Evolutionary conservation across 169 alveolate genomes (phyloP).

Genomic region (Plasmodium cynomolgi): DNA sequence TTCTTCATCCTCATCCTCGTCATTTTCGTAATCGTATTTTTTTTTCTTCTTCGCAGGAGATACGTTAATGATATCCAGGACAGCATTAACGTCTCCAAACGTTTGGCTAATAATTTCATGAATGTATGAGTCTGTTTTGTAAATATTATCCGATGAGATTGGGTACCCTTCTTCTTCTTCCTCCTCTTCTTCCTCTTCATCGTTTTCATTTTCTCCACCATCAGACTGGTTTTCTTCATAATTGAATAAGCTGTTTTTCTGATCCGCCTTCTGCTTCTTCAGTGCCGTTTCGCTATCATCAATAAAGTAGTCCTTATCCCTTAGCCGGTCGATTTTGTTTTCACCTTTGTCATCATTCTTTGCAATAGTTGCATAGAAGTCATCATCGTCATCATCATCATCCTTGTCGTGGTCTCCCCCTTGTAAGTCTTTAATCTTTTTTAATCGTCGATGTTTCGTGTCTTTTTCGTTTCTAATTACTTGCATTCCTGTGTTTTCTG

Average conservation of each 20-base stretch:
- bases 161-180: slow-evolving; percentile 33
- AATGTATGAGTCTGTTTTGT: slow-evolving; percentile 39
- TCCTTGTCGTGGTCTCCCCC: slow-evolving; percentile 77
- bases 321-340: slow-evolving; percentile 31
- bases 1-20: slow-evolving; percentile 32
- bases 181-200: slow-evolving; percentile 5
- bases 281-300: slow-evolving; percentile 57
- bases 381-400: slow-evolving; percentile 48
- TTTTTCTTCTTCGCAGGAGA: slow-evolving; percentile 59
- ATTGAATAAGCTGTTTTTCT: slow-evolving; percentile 18
- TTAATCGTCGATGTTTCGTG: slow-evolving; percentile 71
- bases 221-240: slow-evolving; percentile 41
- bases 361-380: slow-evolving; percentile 64
- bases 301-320: slow-evolving; percentile 45
- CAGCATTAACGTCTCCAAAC: slow-evolving; percentile 69
- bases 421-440: slow-evolving; percentile 73
- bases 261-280: slow-evolving; percentile 44
- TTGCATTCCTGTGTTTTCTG: slow-evolving; percentile 84
- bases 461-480: slow-evolving; percentile 79
- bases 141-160: slow-evolving; percentile 11
- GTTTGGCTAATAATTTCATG: slow-evolving; percentile 65
- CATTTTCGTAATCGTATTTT: slow-evolving; percentile 75
- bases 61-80: slow-evolving; percentile 53
- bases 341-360: slow-evolving; percentile 66
- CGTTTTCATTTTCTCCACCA: slow-evolving; percentile 22